A percentile compares a stretch with the other conserved stretches of the same genome.
Evolutionary conservation across 371 early-diverging fungal species (phyloP).

Genomic region (Actinomucor elegans): DNA sequence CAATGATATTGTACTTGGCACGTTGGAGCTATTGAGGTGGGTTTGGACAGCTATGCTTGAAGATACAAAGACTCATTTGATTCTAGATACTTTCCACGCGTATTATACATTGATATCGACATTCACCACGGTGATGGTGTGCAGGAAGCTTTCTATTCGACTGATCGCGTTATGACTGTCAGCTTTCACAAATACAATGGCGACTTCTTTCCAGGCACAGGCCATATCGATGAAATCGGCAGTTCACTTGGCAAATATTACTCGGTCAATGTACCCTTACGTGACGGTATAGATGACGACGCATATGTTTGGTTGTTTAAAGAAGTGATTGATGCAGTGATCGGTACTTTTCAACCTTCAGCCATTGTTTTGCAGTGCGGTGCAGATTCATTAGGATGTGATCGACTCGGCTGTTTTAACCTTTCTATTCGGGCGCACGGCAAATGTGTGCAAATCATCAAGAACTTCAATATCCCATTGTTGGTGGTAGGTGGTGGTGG

Average conservation of each 20-base stretch:
- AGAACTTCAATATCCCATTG: constrained; percentile 79
- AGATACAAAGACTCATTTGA: too few species aligned
- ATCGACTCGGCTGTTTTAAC: constrained; percentile 91
- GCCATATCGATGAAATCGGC: constrained; percentile 80
- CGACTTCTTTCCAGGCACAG: constrained; percentile 94
- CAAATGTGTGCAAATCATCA: constrained; percentile 84
- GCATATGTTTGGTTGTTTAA: constrained; percentile 85
- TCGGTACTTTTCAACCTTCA: constrained; percentile 79
- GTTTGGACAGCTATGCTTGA: too few species aligned
- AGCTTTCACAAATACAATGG: constrained; percentile 95
- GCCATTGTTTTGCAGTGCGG: constrained; percentile 95
- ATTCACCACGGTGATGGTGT: constrained; percentile 98
- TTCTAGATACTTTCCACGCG: constrained; percentile 70
- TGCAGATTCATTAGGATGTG: constrained; percentile 93
- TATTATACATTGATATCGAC: constrained; percentile 95
- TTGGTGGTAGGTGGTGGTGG: constrained; percentile 95
- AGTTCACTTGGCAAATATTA: constrained; percentile 75
- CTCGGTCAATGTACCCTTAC: constrained; percentile 90
- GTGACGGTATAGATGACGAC: constrained; percentile 89
- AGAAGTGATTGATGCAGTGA: constrained; percentile 76
- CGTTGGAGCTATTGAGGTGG: constrained; percentile 80
- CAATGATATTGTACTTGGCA: constrained; percentile 94
- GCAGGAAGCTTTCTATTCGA: constrained; percentile 91
- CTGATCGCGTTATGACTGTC: constrained; percentile 92
- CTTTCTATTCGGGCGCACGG: constrained; percentile 90